Evolutionary conservation across 495 filamentous ascomycete genomes (phyloP).

Genomic region (Pyronema domesticum): DNA sequence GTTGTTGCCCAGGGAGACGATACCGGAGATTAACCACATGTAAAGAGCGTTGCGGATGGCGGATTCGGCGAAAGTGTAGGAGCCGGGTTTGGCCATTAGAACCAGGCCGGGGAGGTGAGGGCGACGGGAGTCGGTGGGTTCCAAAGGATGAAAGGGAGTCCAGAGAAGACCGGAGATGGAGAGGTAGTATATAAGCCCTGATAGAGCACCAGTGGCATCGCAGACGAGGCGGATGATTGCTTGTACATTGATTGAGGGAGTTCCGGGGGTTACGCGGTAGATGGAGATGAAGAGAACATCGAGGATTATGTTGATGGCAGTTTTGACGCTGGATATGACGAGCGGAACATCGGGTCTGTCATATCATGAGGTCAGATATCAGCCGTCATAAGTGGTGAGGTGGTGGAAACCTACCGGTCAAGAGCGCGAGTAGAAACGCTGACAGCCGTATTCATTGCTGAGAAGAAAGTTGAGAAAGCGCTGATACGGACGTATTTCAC

Average conservation of each 20-base stretch:
- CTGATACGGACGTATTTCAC: conserved; percentile 49
- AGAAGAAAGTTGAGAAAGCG: conserved; percentile 43
- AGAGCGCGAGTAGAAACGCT: conserved; percentile 44
- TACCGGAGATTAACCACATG: conserved; percentile 50
- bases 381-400: background rate
- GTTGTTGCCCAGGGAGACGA: conserved; percentile 41
- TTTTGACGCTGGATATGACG: conserved; percentile 45
- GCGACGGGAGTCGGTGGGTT: conserved; percentile 9
- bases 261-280: conserved; percentile 40
- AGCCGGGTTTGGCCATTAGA: conserved; percentile 36
- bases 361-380: background rate
- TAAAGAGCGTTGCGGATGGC: conserved; percentile 52
- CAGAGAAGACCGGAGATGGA: conserved; percentile 25
- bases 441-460: conserved; percentile 46
- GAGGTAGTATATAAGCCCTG: conserved; percentile 44
- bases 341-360: conserved; percentile 48
- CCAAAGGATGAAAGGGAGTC: conserved; percentile 5
- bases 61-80: conserved; percentile 44
- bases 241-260: conserved; percentile 30
- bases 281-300: conserved; percentile 53
- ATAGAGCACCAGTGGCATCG: conserved; percentile 37
- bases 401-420: conserved; percentile 29
- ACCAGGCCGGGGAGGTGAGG: conserved; percentile 31
- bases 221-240: conserved; percentile 46
- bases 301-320: conserved; percentile 48